phyloP scores from a whole-genome alignment of 495 filamentous ascomycete species.

The Podospora fimiseda region DNA sequence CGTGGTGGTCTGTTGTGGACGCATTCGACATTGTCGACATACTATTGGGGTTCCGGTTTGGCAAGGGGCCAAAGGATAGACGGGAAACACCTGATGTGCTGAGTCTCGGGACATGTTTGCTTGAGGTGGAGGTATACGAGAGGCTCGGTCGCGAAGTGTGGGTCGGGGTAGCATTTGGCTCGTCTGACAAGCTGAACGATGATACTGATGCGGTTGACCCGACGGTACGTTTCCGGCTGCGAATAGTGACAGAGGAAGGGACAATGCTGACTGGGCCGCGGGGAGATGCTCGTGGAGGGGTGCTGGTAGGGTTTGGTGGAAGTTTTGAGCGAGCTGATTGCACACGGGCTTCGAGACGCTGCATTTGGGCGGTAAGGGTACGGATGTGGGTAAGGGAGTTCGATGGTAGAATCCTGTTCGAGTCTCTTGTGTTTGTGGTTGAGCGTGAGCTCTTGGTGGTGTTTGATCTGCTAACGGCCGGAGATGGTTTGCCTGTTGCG shows the following conservation, averaged over 20 bases:
- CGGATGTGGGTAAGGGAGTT: conserved; percentile 90
- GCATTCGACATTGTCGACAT: background rate
- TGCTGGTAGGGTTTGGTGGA: conserved; percentile 62
- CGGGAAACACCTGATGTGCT: conserved; percentile 49
- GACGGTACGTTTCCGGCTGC: conserved; percentile 62
- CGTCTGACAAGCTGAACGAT: conserved; percentile 35
- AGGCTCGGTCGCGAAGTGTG: conserved; percentile 19
- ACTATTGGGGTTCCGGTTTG: conserved; percentile 36
- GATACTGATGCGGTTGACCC: conserved; percentile 55
- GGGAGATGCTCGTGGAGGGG: conserved; percentile 77
- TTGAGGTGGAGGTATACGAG: conserved; percentile 31
- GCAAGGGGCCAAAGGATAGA: conserved; percentile 48
- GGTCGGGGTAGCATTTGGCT: conserved; percentile 34
- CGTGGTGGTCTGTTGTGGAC: conserved; percentile 18
- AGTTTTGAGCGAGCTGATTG: conserved; percentile 91
- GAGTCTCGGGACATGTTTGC: conserved; percentile 45
- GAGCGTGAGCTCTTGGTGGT: conserved; percentile 15
- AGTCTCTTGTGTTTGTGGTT: conserved; percentile 21
- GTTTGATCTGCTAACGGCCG: conserved; percentile 9
- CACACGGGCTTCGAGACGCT: conserved; percentile 84
- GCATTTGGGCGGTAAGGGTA: conserved; percentile 91
- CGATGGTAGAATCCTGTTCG: conserved; percentile 60
- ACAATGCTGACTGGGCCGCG: conserved; percentile 54
- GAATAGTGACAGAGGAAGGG: conserved; percentile 69
- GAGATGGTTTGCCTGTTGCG: conserved; percentile 9